Evolutionary conservation across 176 grass and related monocot species (phyloP).

Genomic region (Rhynchospora pubera): DNA sequence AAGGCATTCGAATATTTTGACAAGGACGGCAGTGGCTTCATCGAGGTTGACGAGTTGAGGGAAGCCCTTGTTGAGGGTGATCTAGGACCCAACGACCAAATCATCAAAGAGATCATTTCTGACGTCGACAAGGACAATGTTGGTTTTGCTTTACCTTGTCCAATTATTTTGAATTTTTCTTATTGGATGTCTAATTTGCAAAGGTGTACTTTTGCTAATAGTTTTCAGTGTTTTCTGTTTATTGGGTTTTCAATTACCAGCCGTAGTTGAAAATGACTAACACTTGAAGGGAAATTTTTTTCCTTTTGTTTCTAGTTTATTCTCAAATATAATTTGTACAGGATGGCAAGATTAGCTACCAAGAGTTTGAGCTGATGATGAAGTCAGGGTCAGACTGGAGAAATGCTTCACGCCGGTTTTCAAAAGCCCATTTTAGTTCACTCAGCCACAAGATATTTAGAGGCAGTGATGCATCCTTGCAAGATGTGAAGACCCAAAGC

Average conservation of each 20-base stretch:
- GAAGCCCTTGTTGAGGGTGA: slow-evolving; percentile 63
- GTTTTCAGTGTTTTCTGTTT: background rate
- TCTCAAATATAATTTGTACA: slow-evolving; percentile 29
- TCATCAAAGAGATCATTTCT: slow-evolving; percentile 55
- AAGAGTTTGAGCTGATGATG: slow-evolving; percentile 87
- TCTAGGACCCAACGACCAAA: slow-evolving; percentile 49
- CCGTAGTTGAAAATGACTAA: background rate
- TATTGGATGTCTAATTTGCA: background rate
- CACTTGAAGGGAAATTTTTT: slow-evolving; percentile 6
- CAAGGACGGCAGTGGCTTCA: slow-evolving; percentile 71
- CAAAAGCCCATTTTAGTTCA: slow-evolving; percentile 40
- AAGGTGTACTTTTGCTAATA: background rate
- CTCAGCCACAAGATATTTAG: slow-evolving; percentile 64
- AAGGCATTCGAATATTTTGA: slow-evolving; percentile 81
- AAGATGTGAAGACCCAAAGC: background rate
- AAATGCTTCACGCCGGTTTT: slow-evolving; percentile 61
- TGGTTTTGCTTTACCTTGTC: slow-evolving; percentile 1
- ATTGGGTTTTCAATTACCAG: slow-evolving; percentile 10
- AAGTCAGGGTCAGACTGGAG: slow-evolving; percentile 81
- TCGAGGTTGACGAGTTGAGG: slow-evolving; percentile 68
- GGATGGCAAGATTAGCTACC: slow-evolving; percentile 89
- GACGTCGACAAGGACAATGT: slow-evolving; percentile 73
- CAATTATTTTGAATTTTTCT: slow-evolving; percentile 17
- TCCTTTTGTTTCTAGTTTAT: background rate
- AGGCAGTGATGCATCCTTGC: slow-evolving; percentile 22